Base-by-base conservation (phyloP, 805 yeast species). In the Ogataea salicorniae region DNA sequence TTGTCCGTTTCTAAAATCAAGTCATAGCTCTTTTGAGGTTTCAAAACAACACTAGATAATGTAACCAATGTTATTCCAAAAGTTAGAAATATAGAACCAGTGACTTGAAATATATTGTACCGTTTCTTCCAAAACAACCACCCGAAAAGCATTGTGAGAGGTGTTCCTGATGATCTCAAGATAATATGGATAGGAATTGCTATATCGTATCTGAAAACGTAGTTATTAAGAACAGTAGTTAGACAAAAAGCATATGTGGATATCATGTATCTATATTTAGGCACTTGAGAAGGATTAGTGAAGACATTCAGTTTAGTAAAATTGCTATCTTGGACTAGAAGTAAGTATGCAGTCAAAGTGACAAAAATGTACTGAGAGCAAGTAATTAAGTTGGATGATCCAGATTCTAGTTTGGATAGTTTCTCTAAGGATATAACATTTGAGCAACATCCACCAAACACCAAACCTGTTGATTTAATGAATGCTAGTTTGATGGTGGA, bases 361-460 rank as follows among this genome's bases (percentile, higher is more conserved):
- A 83, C 79, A 48, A 77, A 70, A 7, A 77, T 40, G 58, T 83
- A 83, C 57, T 84, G 84, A 9, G 63, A 51, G 45, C 83, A 76
- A 1, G 92, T 84, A 11, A 85, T 67, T 14, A 82, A 62, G 20
- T 70, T 68, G 3, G 85, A 84, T 8, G 57, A 40, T 59, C 60
- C 42, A 1, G 76, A 59, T 22, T 67, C 57, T 14, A 54, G 48
- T 22, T 61, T 59, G 1, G 83, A 62, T 16, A 84, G 65, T 23
- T 70, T 61, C 60, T 86, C 94, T 43, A 85, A 64, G 1, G 85
- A 72, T 48, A 77, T 68, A 29, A 83, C 90, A 61, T 83, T 86
- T 33, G 80, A 67, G 60, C 94, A 86, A 61, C 94, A 85, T 4
- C 91, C 89, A 0, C 87, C 85, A 57, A 83, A 80, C 13, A 83